These are phyloP conservation scores for Eragrostis tef DNA, from an alignment of 202 grass and related monocot species.

Conservation along the genomic window DNA sequence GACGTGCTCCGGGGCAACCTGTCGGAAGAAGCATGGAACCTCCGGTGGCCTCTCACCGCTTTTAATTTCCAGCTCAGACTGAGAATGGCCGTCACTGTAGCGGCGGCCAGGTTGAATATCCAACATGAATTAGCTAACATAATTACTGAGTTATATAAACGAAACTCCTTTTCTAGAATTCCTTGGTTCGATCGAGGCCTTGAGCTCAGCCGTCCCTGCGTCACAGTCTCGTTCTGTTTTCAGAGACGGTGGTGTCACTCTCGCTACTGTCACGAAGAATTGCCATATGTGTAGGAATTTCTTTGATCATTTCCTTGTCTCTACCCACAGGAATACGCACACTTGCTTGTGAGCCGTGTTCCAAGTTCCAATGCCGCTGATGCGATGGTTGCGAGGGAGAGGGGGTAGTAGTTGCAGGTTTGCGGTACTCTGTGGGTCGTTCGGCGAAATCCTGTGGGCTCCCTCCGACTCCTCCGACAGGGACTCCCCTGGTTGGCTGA, in stretches of 20 bases:
- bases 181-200: too few relatives aligned
- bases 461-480: background rate
- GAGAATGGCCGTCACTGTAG: background rate
- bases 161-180: too few relatives aligned
- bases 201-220: too few relatives aligned
- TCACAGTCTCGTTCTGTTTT: too few relatives aligned
- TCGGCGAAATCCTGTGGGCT: constrained; percentile 13
- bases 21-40: constrained; percentile 15
- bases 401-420: background rate
- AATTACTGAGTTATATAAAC: too few relatives aligned
- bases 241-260: too few relatives aligned
- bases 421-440: constrained; percentile 28
- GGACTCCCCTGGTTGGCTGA: background rate
- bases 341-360: background rate
- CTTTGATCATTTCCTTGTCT: background rate
- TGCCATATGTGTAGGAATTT: background rate
- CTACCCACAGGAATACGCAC: background rate
- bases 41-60: background rate
- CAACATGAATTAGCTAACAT: too few relatives aligned
- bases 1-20: background rate
- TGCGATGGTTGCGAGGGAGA: background rate
- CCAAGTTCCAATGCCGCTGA: background rate
- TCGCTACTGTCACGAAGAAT: background rate
- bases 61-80: background rate
- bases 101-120: too few relatives aligned